Base-by-base conservation (phyloP, 306 rosid genomes). In the Carpinus fangiana region DNA sequence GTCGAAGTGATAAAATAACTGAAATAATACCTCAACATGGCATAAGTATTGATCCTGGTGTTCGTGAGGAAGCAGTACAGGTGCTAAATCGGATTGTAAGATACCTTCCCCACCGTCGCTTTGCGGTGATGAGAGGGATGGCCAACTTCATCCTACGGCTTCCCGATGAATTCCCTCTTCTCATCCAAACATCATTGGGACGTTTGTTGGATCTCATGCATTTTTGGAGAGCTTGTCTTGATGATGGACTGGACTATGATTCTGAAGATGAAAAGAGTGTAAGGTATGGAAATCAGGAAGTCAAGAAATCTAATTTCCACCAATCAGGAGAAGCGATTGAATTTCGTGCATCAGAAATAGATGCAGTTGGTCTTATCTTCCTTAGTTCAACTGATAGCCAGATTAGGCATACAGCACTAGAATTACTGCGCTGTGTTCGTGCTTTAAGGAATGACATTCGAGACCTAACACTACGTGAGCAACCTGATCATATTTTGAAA, bases 21-120 rank as follows among this genome's bases (percentile, higher is more conserved):
- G 99, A 96, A 86, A 96, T 96, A 81, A 93, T 96, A 82, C 99
- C 99, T 74, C 99, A 96, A 75, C 99, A 96, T 93, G 99, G 99
- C 82, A 96, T 96, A 84, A 96, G 99, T 83, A 96, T 96, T 76
- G 99, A 96, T 86, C 99, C 99, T 8, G 99, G 98, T 86, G 99
- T 96, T 83, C 99, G 99, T 8, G 99, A 93, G 84, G 99, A 96
- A 86, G 99, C 99, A 73, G 99, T 88, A 59, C 99, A 88, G 86
- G 99, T 96, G 67, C 82, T 96, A 74, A 96, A 93, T 80, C 91
- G 99, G 78, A 91, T 96, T 81, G 98, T 96, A 60, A 93, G 90
- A 78, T 87, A 82, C 86, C 91, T 96, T 73, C 94, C 99, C 64
- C 94, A 96, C 78, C 97, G 98, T 53, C 98, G 99, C 73, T 96